Evolutionary conservation across 2,329 filamentous ascomycete genomes (phyloP).

Genomic region (Knoxdaviesia capensis): DNA sequence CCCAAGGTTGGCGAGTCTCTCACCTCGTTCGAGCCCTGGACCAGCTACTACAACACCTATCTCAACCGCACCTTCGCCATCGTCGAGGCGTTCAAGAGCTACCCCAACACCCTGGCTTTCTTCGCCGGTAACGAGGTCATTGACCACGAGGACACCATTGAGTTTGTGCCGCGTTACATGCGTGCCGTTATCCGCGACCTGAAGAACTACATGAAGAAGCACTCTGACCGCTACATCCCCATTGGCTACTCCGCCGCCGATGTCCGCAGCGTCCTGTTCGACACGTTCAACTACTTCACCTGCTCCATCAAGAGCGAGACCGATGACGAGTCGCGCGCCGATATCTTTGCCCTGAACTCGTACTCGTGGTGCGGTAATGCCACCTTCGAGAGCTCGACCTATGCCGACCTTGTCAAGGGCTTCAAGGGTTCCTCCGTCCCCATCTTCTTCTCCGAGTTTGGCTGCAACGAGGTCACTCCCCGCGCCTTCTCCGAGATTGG

Average conservation of each 20-base stretch:
- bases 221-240: constrained; percentile 46
- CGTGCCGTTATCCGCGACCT: constrained; percentile 60
- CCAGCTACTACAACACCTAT: constrained; percentile 37
- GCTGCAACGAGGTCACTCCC: constrained; percentile 54
- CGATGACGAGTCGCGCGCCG: constrained; percentile 42
- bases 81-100: constrained; percentile 45
- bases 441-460: constrained; percentile 66
- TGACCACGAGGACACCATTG: constrained; percentile 39
- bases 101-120: constrained; percentile 49
- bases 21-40: constrained; percentile 32
- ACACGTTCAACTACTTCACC: constrained; percentile 58
- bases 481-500: constrained; percentile 59
- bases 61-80: constrained; percentile 47
- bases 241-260: constrained; percentile 70
- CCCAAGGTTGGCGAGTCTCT: constrained; percentile 38
- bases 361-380: constrained; percentile 53
- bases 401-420: constrained; percentile 39
- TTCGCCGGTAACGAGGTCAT: constrained; percentile 69
- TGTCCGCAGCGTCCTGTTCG: constrained; percentile 51
- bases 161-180: constrained; percentile 46
- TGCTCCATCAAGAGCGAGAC: constrained; percentile 35
- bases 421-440: constrained; percentile 49
- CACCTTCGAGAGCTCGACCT: constrained; percentile 40
- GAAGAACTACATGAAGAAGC: constrained; percentile 61
- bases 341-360: constrained; percentile 58